These are phyloP conservation scores for Malania oleifera DNA, from an alignment of 164 flowering plant species.

Conservation along the genomic window DNA sequence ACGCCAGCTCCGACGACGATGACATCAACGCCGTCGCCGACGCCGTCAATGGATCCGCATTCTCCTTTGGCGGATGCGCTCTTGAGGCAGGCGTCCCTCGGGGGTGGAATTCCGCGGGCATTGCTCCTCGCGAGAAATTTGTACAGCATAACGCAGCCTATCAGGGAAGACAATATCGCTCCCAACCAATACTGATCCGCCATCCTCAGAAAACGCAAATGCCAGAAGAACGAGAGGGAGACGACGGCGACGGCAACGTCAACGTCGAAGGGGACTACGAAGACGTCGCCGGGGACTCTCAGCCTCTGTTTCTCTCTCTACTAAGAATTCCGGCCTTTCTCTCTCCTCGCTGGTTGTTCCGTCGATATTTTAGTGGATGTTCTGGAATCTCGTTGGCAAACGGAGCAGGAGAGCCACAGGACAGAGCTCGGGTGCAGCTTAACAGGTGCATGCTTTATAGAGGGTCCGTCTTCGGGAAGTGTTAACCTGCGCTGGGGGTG, in stretches of 20 bases:
- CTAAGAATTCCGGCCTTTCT: no score
- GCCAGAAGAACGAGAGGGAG: background rate
- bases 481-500: no score
- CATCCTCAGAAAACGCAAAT: conserved; percentile 12
- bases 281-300: no score
- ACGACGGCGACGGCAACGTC: background rate
- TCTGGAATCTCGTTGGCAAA: no score
- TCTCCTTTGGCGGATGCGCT: conserved; percentile 18
- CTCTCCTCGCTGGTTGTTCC: no score
- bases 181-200: conserved; percentile 21
- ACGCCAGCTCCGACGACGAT: conserved; percentile 93
- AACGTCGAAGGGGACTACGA: background rate
- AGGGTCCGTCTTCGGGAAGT: no score
- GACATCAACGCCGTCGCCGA: conserved; percentile 43
- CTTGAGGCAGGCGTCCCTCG: background rate
- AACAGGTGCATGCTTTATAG: no score
- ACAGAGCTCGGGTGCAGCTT: no score
- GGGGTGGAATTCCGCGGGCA: background rate
- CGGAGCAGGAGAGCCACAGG: no score
- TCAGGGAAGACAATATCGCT: conserved; percentile 17
- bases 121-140: conserved; percentile 13
- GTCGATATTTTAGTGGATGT: no score
- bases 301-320: background rate
- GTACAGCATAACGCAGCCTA: conserved; percentile 15
- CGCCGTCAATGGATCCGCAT: conserved; percentile 21